Base-by-base conservation (phyloP, 2,329 filamentous ascomycete genomes). In the Aspergillus piperis region DNA sequence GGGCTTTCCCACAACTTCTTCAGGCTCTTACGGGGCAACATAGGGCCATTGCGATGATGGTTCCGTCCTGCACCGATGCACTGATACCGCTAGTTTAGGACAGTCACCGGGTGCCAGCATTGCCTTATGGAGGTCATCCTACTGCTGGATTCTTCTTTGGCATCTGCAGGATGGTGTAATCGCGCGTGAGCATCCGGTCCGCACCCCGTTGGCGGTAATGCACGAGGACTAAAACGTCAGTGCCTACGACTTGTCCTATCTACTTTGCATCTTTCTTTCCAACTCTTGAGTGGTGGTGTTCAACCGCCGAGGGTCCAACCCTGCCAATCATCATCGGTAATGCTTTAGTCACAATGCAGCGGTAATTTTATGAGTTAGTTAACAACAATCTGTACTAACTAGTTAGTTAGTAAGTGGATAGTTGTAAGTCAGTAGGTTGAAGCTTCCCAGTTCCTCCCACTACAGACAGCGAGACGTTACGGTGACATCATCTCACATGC, bases 91-190 rank as follows among this genome's bases (percentile, higher is more conserved):
- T 50, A 50, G 47, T 50, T 50, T 50, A 50, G 47, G 47, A 8
- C 25, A 27, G 47, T 30, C 25, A 50, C 47, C 47, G 25, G 44
- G 47, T 50, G 47, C 47, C n/a, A 50, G 47, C 25, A 50, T 17
- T 32, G 15, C 25, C 47, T 30, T 50, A 30, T n/a, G 47, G 47
- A 44, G n/a, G 47, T 17, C 23, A 27, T 6, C 15, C 44, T 17
- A 19, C 15, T 15, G 30, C 41, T 44, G 25, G 39, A 32, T 39
- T 58, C 32, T 36, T 13, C 32, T 60, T 47, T 39, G 51, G 58
- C 59, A 25, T 50, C 64, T 70, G 68, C 65, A 65, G n/a, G 55
- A 66, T 66, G 65, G 50, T 63, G 68, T 68, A 66, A 74, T 73
- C 44, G 44, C 58, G 56, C 57, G 59, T 64, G 55, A 58, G 54